Conservation (phyloP, 352 stramenopile species). For the Pilasporangium apinafurcum region DNA sequence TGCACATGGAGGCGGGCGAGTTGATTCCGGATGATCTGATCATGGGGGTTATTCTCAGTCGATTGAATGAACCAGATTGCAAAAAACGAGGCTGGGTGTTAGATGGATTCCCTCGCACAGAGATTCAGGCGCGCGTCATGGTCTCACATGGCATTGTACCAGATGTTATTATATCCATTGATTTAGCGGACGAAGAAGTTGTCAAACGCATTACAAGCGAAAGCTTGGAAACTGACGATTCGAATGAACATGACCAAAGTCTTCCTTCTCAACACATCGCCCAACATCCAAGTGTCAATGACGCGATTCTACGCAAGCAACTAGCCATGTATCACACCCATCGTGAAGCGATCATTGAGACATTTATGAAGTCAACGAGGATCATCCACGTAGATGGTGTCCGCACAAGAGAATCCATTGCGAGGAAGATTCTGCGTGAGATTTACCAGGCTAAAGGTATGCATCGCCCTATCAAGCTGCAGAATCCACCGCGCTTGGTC, state of each 20-base stretch:
- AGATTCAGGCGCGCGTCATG: conserved; percentile 88
- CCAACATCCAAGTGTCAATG: conserved; percentile 64
- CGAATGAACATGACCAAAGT: conserved; percentile 79
- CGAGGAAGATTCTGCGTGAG: conserved; percentile 34
- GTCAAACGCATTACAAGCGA: conserved; percentile 70
- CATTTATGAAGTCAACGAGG: conserved; percentile 62
- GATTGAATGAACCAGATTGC: conserved; percentile 86
- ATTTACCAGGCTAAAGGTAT: conserved; percentile 43
- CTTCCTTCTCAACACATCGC: conserved; percentile 43
- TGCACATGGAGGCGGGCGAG: conserved; percentile 79
- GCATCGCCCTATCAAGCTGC: conserved; percentile 30
- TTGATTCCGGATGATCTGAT: conserved; percentile 93
- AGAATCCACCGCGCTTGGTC: conserved; percentile 67
- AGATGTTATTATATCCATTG: conserved; percentile 89
- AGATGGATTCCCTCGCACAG: conserved; percentile 93
- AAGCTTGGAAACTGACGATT: conserved; percentile 69
- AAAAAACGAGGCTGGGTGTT: conserved; percentile 87
- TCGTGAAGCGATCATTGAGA: conserved; percentile 65
- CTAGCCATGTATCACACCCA: conserved; percentile 79
- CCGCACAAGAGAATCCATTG: conserved; percentile 29
- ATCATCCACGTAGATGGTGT: conserved; percentile 70
- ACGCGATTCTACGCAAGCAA: conserved; percentile 72
- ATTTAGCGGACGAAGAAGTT: conserved; percentile 89
- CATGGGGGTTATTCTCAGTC: conserved; percentile 75
- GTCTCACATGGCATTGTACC: conserved; percentile 61